Percentiles rank a stretch among this genome's conserved stretches.
Evolutionary conservation across 2,329 filamentous ascomycete species (phyloP).

Genomic region (Neofusicoccum cordaticola): DNA sequence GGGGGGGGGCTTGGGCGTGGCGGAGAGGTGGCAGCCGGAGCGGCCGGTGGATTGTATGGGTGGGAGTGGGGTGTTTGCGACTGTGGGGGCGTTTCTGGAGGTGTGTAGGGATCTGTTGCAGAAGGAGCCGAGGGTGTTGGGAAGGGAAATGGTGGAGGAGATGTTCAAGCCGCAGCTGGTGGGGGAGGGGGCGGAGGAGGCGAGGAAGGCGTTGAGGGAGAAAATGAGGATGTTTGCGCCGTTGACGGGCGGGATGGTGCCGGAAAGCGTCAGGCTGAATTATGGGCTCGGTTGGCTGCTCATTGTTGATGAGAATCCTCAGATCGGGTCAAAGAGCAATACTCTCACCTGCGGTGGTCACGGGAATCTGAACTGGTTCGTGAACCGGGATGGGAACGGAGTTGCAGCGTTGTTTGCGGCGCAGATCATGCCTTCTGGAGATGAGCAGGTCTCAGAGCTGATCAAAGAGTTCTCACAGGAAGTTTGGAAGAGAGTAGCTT

Average conservation of each 20-base stretch:
- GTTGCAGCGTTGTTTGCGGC: slow-evolving; percentile 25
- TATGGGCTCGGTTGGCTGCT: slow-evolving; percentile 24
- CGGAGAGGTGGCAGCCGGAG: not conserved
- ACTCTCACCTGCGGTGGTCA: slow-evolving; percentile 27
- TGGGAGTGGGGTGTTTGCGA: not conserved
- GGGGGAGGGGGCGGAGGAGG: not conserved
- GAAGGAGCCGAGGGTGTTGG: not conserved
- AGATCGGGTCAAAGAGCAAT: slow-evolving; percentile 23
- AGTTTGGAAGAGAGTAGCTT: slow-evolving; percentile 21
- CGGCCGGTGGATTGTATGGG: not conserved
- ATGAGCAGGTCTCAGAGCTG: slow-evolving; percentile 21
- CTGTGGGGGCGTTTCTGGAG: not conserved
- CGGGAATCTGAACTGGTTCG: slow-evolving; percentile 26
- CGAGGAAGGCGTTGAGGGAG: not conserved
- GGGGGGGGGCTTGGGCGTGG: not conserved
- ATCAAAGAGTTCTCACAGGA: slow-evolving; percentile 24
- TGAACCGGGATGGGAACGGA: slow-evolving; percentile 19
- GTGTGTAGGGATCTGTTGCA: not conserved
- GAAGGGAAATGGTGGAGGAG: not conserved
- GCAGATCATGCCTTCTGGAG: slow-evolving; percentile 26
- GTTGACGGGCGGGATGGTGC: slow-evolving; percentile 17
- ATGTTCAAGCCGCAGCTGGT: slow-evolving; percentile 3
- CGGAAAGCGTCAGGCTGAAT: slow-evolving; percentile 19
- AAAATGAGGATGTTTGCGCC: not conserved
- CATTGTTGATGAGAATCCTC: slow-evolving; percentile 21